A percentile compares a stretch with the other conserved stretches of the same genome.
Evolutionary conservation across 2,329 filamentous ascomycete species (phyloP).

Genomic region (Myriosclerotinia curreyana): DNA sequence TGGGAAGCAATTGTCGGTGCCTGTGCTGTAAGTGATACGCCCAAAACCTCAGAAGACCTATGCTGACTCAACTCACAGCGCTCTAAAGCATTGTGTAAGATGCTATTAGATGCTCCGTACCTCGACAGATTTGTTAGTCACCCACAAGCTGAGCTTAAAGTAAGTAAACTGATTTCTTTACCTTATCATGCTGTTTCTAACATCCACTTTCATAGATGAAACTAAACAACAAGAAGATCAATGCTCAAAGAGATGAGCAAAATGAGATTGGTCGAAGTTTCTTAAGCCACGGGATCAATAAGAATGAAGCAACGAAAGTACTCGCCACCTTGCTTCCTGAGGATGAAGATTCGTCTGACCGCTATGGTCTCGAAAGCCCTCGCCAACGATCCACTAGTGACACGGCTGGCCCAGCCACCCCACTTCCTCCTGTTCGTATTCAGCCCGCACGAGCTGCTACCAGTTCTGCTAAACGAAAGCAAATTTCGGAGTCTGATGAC

Average conservation of each 20-base stretch:
- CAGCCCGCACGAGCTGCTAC: not conserved
- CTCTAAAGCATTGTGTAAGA: slow-evolving; percentile 34
- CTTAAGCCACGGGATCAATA: slow-evolving; percentile 20
- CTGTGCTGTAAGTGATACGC: slow-evolving; percentile 24
- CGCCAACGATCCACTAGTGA: not conserved
- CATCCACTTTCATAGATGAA: slow-evolving; percentile 28
- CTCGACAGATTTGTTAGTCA: slow-evolving; percentile 26
- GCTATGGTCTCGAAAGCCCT: not conserved
- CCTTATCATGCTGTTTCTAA: not conserved
- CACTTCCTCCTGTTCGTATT: not conserved
- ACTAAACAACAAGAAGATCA: slow-evolving; percentile 33
- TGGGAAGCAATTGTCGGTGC: slow-evolving; percentile 24
- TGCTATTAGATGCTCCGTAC: slow-evolving; percentile 31
- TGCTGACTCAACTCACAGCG: slow-evolving; percentile 1
- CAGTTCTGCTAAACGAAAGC: slow-evolving; percentile 4
- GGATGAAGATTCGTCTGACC: not conserved
- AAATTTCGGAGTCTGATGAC: slow-evolving; percentile 9
- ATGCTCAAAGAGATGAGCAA: slow-evolving; percentile 31
- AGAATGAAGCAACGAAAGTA: not conserved
- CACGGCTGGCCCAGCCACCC: not conserved
- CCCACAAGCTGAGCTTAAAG: slow-evolving; percentile 28
- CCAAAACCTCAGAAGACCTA: not conserved
- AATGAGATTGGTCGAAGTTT: slow-evolving; percentile 32
- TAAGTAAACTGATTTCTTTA: slow-evolving; percentile 23
- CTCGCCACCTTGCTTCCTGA: not conserved